Percentiles rank a stretch among this genome's conserved stretches.
These are phyloP conservation scores for Wickerhamomyces subpelliculosus DNA, from an alignment of 805 yeast genomes.

Conservation along the genomic window DNA sequence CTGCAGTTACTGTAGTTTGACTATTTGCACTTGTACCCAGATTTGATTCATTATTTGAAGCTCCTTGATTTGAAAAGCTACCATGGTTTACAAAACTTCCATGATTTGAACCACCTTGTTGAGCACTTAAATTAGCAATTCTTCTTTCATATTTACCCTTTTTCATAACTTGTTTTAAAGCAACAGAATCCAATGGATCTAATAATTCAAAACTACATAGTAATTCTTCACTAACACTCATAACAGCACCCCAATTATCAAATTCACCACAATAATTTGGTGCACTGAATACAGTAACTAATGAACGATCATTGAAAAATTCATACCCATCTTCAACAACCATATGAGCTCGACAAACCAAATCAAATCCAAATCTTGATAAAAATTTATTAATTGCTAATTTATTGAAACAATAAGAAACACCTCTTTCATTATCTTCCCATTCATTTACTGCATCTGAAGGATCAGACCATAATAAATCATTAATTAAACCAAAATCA, in stretches of 20 bases:
- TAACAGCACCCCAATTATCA: slow-evolving; percentile 95
- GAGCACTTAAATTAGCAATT: slow-evolving; percentile 37
- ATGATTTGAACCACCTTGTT: slow-evolving; percentile 8
- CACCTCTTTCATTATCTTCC: slow-evolving; percentile 82
- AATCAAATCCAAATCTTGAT: slow-evolving; percentile 59
- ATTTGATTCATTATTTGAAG: not conserved
- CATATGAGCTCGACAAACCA: slow-evolving; percentile 82
- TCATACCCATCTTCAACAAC: slow-evolving; percentile 88
- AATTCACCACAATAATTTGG: slow-evolving; percentile 60
- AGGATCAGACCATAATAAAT: slow-evolving; percentile 80
- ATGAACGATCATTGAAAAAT: slow-evolving; percentile 63
- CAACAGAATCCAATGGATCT: slow-evolving; percentile 90
- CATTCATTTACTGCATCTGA: slow-evolving; percentile 54
- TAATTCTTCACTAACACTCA: slow-evolving; percentile 91
- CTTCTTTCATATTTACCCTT: slow-evolving; percentile 87
- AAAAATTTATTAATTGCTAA: slow-evolving; percentile 66
- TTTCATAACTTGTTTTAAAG: slow-evolving; percentile 90
- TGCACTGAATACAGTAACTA: slow-evolving; percentile 76
- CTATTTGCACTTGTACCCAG: too few relatives aligned
- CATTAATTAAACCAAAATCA: slow-evolving; percentile 71
- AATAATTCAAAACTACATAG: slow-evolving; percentile 88
- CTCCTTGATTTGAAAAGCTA: too few relatives aligned
- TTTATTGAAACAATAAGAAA: slow-evolving; percentile 69
- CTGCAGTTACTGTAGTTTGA: not conserved
- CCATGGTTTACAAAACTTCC: slow-evolving; percentile 20